Percentiles rank a stretch among this genome's conserved stretches.
phyloP scores from a whole-genome alignment of 1,139 yeast species.

The Scheffersomyces segobiensis region DNA sequence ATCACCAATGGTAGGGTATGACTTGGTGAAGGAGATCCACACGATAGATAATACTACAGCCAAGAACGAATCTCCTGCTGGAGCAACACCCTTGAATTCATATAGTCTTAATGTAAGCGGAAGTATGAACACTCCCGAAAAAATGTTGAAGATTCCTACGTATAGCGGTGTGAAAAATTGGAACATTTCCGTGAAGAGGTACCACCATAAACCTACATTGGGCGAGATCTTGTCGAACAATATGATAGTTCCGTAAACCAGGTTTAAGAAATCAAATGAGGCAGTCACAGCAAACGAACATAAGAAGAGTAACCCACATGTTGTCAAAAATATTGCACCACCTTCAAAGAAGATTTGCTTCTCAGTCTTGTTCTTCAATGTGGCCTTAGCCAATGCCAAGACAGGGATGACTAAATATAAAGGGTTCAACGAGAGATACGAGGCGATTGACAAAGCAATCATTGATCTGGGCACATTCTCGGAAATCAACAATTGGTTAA shows the following conservation, averaged over 20 bases:
- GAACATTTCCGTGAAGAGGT: constrained; percentile 92
- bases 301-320: constrained; percentile 35
- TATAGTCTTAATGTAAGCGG: constrained; percentile 75
- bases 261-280: constrained; percentile 49
- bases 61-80: constrained; percentile 57
- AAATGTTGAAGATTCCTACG: constrained; percentile 79
- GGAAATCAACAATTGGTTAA: constrained; percentile 46
- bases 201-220: constrained; percentile 97
- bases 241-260: constrained; percentile 64
- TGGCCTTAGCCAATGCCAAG: constrained; percentile 35
- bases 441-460: constrained; percentile 58
- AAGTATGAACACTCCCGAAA: constrained; percentile 62
- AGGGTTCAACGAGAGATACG: constrained; percentile 67
- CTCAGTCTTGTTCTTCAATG: constrained; percentile 8
- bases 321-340: constrained; percentile 22
- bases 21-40: constrained; percentile 70
- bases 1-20: constrained; percentile 90
- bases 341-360: constrained; percentile 22
- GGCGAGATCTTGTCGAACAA: constrained; percentile 72
- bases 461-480: constrained; percentile 47
- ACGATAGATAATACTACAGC: constrained; percentile 64
- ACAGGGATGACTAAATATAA: constrained; percentile 58
- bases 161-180: constrained; percentile 85
- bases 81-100: constrained; percentile 14
- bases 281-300: constrained; percentile 34